Percentiles rank a stretch among this genome's conserved stretches.
These are phyloP conservation scores for Lipomyces sp. DNA, from an alignment of 805 yeast species.

Conservation along the genomic window DNA sequence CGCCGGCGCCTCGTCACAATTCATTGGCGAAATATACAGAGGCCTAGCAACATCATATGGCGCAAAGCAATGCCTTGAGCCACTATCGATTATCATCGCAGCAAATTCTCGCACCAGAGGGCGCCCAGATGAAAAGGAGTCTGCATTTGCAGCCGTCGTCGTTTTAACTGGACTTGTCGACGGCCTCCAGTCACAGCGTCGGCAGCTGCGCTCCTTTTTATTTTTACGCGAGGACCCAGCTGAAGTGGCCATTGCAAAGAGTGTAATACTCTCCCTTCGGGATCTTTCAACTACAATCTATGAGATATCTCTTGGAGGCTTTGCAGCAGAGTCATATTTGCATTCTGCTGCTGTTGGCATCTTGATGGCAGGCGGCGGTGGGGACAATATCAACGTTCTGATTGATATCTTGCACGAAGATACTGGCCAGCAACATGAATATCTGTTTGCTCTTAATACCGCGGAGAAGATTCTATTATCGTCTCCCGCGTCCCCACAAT, in stretches of 20 bases:
- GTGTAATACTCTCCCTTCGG: constrained; percentile 14
- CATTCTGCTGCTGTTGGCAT: constrained; percentile 31
- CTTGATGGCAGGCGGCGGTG: not conserved
- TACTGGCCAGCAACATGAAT: constrained; percentile 12
- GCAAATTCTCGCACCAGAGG: not conserved
- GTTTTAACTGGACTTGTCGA: constrained; percentile 23
- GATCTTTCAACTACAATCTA: constrained; percentile 24
- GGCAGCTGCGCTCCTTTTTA: not conserved
- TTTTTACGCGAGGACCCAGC: not conserved
- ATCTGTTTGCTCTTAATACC: constrained; percentile 27
- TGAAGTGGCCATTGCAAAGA: constrained; percentile 5
- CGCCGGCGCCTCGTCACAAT: constrained; percentile 23
- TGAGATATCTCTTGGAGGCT: constrained; percentile 23
- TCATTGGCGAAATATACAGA: constrained; percentile 13
- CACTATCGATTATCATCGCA: not conserved
- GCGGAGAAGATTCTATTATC: constrained; percentile 28
- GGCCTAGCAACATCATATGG: not conserved
- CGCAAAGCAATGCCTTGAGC: not conserved
- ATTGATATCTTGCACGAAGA: constrained; percentile 5
- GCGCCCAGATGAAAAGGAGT: constrained; percentile 5
- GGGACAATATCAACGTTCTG: constrained; percentile 1
- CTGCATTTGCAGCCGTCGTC: constrained; percentile 21
- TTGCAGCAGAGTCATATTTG: constrained; percentile 26
- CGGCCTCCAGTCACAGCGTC: constrained; percentile 14
- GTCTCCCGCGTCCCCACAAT: constrained; percentile 15